Conservation (phyloP, 148 eudicot species). For the Amaranthus hypochondriacus region DNA sequence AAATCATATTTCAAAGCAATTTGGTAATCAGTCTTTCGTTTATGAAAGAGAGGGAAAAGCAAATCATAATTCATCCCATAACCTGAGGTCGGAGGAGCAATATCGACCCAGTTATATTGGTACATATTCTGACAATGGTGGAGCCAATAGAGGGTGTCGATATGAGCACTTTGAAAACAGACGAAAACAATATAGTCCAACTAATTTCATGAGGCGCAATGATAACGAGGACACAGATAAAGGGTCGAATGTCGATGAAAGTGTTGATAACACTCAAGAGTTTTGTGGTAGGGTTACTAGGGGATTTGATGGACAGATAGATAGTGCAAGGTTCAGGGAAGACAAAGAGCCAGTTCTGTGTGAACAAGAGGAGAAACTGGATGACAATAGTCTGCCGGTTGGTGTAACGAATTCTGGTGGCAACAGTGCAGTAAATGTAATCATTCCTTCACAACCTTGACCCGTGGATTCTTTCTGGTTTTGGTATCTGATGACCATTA, state of each 20-base stretch:
- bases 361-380: conserved; percentile 19
- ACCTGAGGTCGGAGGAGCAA: conserved; percentile 24
- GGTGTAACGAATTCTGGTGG: conserved; percentile 10
- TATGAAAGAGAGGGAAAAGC: conserved; percentile 28
- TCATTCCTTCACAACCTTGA: conserved; percentile 1
- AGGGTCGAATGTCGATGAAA: conserved; percentile 20
- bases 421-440: not conserved
- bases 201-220: conserved; percentile 19
- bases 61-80: conserved; percentile 22
- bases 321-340: conserved; percentile 21
- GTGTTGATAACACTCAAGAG: conserved; percentile 18
- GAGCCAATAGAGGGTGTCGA: conserved; percentile 26
- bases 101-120: conserved; percentile 24
- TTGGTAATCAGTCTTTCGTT: conserved; percentile 1
- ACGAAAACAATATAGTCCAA: conserved; percentile 20
- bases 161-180: conserved; percentile 26
- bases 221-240: conserved; percentile 23
- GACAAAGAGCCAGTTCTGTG: conserved; percentile 16
- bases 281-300: conserved; percentile 20
- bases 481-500: not conserved
- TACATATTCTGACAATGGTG: conserved; percentile 25
- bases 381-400: conserved; percentile 1
- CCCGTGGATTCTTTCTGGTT: not conserved
- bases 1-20: conserved; percentile 10
- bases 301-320: conserved; percentile 21